Evolutionary conservation across 2,329 filamentous ascomycete genomes (phyloP), one percentile per base, ranked within the genome.

Genomic region (Lecanicillium sp.): DNA sequence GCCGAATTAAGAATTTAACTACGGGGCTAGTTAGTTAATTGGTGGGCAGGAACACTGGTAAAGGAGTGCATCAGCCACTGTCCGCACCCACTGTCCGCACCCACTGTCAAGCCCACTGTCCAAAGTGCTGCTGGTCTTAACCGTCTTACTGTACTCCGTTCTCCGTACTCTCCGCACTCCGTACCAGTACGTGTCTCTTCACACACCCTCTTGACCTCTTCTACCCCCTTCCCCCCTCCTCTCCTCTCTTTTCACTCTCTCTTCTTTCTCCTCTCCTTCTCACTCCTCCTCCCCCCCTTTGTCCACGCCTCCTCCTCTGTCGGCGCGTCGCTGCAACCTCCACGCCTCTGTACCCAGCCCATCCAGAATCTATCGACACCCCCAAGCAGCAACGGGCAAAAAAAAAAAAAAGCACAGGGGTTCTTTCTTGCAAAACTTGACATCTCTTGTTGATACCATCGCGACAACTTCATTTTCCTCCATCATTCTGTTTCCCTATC

Each of bases 261-360:
- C 32, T 19, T 35, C 23, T 46, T 54, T 51, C 51, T 55, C 47
- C 50, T 44, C 50, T 53, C 51, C 49, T 53, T 49, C 48, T 48
- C 48, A 48, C 33, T 37, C 39, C 49, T 51, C 52, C 54, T 54
- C 63, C 61, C 63, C 61, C 62, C 63, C 36, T 41, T 32, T 36
- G 32, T 40, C 33, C 47, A 49, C 47, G 39, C 47, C 46, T 49
- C 40, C 39, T 17, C 15, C 10, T 38, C 14, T 43, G 32, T 35
- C 32, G 14, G 21, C 10, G 40, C 11, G 29, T 19, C 35, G 47
- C 47, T 44, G 47, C 47, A 46, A 44, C 47, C 47, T 49, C 40
- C 47, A 49, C 47, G 47, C 47, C 47, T 49, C 47, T 39, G 17
- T n/a, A 17, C 24, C 35, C 41, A 32, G 36, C 29, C 46, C 47